Evolutionary conservation across 2,329 filamentous ascomycete genomes (phyloP).

Genomic region (Alternaria sp.): DNA sequence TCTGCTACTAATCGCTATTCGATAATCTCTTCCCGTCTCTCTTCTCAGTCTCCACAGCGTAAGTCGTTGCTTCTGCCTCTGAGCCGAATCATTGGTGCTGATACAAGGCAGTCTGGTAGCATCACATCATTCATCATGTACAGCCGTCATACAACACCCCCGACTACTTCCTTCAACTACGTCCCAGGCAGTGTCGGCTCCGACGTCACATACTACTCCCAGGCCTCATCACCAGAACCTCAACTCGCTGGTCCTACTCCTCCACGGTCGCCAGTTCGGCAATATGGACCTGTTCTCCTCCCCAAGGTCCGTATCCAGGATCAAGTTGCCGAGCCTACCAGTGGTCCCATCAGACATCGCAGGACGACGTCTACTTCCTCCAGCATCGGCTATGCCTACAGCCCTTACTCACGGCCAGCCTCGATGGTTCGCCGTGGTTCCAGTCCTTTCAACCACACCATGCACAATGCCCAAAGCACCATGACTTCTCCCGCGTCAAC

Average conservation of each 20-base stretch:
- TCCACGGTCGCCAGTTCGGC: slow-evolving; percentile 73
- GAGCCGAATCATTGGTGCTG: slow-evolving; percentile 20
- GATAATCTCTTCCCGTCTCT: slow-evolving; percentile 47
- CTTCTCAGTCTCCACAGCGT: slow-evolving; percentile 40
- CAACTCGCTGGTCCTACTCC: slow-evolving; percentile 75
- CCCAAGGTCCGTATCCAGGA: slow-evolving; percentile 89
- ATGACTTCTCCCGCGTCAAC: slow-evolving; percentile 57
- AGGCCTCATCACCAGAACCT: slow-evolving; percentile 72
- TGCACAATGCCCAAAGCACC: slow-evolving; percentile 45
- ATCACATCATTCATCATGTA: slow-evolving; percentile 50
- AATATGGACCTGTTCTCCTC: slow-evolving; percentile 80
- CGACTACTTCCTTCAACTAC: slow-evolving; percentile 50
- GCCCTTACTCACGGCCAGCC: slow-evolving; percentile 59
- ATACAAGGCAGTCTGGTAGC: slow-evolving; percentile 49
- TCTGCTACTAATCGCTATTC: slow-evolving; percentile 51
- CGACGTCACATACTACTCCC: slow-evolving; percentile 69
- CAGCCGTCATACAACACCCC: slow-evolving; percentile 58
- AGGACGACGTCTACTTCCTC: slow-evolving; percentile 63
- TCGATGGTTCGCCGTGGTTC: slow-evolving; percentile 57
- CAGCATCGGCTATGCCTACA: slow-evolving; percentile 55
- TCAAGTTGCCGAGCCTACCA: slow-evolving; percentile 72
- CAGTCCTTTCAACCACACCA: slow-evolving; percentile 54
- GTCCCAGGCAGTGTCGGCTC: slow-evolving; percentile 56
- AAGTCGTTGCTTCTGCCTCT: slow-evolving; percentile 34
- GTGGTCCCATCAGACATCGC: slow-evolving; percentile 64